Base-by-base conservation (phyloP, 495 filamentous ascomycete species). In the Astrocystis sublimbata region DNA sequence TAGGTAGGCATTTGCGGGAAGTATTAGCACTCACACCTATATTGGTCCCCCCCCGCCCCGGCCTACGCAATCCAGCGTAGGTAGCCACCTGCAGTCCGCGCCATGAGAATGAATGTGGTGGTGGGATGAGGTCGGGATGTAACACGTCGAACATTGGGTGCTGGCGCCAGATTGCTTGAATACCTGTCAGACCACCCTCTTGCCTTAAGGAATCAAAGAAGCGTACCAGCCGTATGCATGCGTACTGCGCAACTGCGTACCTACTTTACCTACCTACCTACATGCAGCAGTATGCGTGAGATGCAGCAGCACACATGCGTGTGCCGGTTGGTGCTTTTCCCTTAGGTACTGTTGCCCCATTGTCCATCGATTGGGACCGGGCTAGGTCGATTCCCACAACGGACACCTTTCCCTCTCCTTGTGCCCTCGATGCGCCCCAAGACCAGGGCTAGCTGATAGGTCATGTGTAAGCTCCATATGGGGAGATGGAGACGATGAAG, bases 211-310 rank as follows among this genome's bases (percentile, higher is more conserved):
- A 71, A 71, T 71, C 56, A 61, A 58, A 65, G 61, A 63, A 56
- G 60, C 60, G 63, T 51, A 63, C 65, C 69, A 71, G 64, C 68
- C 64, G 72, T 60, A 64, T 71, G 70, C 71, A 74, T 70, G 60
- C 50, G 33, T 30, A 45, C 38, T 52, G n/a, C n/a, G n/a, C n/a
- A n/a, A n/a, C n/a, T n/a, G n/a, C n/a, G n/a, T n/a, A n/a, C n/a
- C n/a, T n/a, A n/a, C n/a, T n/a, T n/a, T n/a, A n/a, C n/a, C 43
- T 43, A 6, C 41, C 9, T 0, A 26, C 8, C 23, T 28, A 24
- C 43, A 15, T n/a, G 50, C 31, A 40, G 60, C 31, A 41, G 35
- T 38, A 72, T 73, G 69, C 67, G 69, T 60, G 68, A 72, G 71
- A 69, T 74, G 73, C 73, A 74, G 71, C 68, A n/a, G 64, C 67